Conservation (phyloP, 148 eudicot genomes). For the Rhododendron ovatum region DNA sequence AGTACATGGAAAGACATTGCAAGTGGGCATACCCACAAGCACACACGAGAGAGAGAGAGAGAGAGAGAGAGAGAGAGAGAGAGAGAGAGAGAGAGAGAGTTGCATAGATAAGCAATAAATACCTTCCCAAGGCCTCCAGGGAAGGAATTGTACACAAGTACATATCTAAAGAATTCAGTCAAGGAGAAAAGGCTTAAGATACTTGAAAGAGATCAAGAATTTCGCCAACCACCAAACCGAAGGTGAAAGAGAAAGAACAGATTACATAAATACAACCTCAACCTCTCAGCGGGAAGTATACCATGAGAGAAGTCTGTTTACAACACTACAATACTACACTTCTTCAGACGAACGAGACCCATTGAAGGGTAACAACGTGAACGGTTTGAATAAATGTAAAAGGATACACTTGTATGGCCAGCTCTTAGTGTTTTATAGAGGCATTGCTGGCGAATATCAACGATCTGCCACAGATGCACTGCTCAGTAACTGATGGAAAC, state of each 20-base stretch:
- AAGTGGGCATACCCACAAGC: neutral
- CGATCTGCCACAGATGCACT: conserved; percentile 54
- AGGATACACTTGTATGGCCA: conserved; percentile 95
- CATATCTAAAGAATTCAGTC: conserved; percentile 58
- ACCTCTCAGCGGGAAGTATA: too few species aligned
- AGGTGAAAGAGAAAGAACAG: neutral
- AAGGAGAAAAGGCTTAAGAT: conserved; percentile 16
- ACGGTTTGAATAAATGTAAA: neutral
- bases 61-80: neutral
- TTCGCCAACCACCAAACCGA: neutral
- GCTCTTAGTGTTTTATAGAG: conserved; percentile 88
- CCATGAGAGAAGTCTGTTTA: too few species aligned
- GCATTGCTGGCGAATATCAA: conserved; percentile 66
- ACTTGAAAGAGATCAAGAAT: neutral
- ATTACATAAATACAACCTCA: neutral
- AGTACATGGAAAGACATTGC: neutral
- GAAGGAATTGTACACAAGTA: conserved; percentile 88
- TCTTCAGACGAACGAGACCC: neutral
- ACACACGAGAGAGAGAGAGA: neutral
- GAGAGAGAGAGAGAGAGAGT: neutral
- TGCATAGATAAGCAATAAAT: conserved; percentile 10
- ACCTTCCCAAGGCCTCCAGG: conserved; percentile 99
- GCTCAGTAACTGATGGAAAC: conserved; percentile 15
- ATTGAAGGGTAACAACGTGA: neutral
- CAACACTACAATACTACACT: neutral